A percentile compares a stretch with the other conserved stretches of the same genome.
phyloP scores from a whole-genome alignment of 306 rosid species.

The Prunus armeniaca region DNA sequence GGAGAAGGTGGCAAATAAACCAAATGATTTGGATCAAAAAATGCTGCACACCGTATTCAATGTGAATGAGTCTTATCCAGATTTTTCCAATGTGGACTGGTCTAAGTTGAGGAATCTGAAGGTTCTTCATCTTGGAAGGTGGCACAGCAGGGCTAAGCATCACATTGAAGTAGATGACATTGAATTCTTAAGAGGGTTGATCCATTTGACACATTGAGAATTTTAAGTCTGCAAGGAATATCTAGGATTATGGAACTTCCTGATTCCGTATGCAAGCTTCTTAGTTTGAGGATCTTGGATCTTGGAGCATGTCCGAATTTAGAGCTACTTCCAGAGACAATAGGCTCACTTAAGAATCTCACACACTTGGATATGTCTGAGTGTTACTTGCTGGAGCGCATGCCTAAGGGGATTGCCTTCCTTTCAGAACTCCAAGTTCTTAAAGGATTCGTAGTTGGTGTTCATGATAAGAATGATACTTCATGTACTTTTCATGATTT shows the following conservation, averaged over 20 bases:
- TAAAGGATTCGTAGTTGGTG: slow-evolving; percentile 24
- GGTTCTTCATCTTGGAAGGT: slow-evolving; percentile 35
- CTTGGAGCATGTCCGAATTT: slow-evolving; percentile 33
- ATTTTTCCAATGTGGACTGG: slow-evolving; percentile 26
- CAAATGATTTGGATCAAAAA: background rate
- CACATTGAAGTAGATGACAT: slow-evolving; percentile 21
- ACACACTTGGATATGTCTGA: slow-evolving; percentile 39
- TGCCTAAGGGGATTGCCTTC: slow-evolving; percentile 18
- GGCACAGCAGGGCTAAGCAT: slow-evolving; percentile 22
- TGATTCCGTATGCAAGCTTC: slow-evolving; percentile 15
- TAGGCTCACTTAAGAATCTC: slow-evolving; percentile 18
- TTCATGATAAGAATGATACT: background rate
- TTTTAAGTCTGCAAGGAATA: slow-evolving; percentile 33
- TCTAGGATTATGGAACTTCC: slow-evolving; percentile 25
- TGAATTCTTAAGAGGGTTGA: slow-evolving; percentile 18
- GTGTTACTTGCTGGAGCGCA: slow-evolving; percentile 28
- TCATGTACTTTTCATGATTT: slow-evolving; percentile 18
- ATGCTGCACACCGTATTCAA: slow-evolving; percentile 25
- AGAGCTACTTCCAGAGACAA: slow-evolving; percentile 21
- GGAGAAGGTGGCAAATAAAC: too few species aligned
- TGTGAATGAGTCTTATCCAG: slow-evolving; percentile 31
- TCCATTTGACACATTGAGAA: slow-evolving; percentile 5
- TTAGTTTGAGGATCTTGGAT: slow-evolving; percentile 22
- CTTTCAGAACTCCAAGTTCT: slow-evolving; percentile 25
- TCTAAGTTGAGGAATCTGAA: slow-evolving; percentile 19